These are phyloP conservation scores for Lathyrus tuberosus DNA, from an alignment of 306 rosid genomes.

Conservation along the genomic window DNA sequence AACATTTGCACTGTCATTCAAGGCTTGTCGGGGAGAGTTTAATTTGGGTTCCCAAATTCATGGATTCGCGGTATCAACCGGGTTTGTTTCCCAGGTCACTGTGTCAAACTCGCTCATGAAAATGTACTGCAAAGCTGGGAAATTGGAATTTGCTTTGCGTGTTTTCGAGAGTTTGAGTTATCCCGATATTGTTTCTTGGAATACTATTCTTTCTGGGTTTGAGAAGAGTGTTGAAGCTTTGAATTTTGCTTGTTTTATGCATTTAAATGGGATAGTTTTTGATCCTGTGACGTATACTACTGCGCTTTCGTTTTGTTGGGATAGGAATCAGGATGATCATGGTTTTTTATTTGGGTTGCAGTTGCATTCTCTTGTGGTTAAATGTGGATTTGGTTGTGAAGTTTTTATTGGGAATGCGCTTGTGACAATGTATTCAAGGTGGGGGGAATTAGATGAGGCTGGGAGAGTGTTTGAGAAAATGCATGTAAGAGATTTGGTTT, in stretches of 20 bases:
- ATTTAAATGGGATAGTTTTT: constrained; percentile 54
- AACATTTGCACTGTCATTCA: constrained; percentile 61
- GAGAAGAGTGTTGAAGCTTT: constrained; percentile 61
- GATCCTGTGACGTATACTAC: constrained; percentile 73
- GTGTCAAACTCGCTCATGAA: constrained; percentile 83
- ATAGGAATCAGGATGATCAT: constrained; percentile 29
- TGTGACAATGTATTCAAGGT: constrained; percentile 71
- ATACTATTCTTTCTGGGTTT: constrained; percentile 80
- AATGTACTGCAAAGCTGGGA: constrained; percentile 72
- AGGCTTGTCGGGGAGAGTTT: constrained; percentile 68
- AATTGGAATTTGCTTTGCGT: constrained; percentile 47
- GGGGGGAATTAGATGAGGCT: constrained; percentile 59
- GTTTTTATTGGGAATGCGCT: constrained; percentile 79
- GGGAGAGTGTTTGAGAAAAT: constrained; percentile 73
- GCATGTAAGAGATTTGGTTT: constrained; percentile 59
- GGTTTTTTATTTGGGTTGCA: constrained; percentile 70
- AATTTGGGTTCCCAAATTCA: constrained; percentile 66
- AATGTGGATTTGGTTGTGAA: constrained; percentile 63
- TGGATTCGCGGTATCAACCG: constrained; percentile 54
- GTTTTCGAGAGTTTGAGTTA: constrained; percentile 58
- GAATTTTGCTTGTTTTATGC: constrained; percentile 61
- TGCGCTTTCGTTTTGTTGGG: constrained; percentile 62
- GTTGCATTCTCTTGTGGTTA: constrained; percentile 62
- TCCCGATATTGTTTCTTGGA: constrained; percentile 83
- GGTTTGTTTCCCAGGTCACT: constrained; percentile 46